Base-by-base conservation (phyloP, 192 early-diverging fungal species). In the Thoreauomyces humboldtii region DNA sequence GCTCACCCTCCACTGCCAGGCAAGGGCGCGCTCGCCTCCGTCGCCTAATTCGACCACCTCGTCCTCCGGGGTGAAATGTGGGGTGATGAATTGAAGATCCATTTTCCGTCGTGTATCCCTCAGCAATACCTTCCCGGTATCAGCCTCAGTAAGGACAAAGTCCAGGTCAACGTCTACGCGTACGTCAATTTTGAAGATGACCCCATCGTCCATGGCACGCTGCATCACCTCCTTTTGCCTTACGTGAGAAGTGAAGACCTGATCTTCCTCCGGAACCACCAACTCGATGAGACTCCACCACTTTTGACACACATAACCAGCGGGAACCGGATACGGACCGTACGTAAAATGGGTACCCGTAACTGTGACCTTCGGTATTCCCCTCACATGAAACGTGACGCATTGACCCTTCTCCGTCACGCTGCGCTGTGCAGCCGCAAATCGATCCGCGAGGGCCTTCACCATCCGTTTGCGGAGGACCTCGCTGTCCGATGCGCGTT, bases 61-160 rank as follows among this genome's bases (percentile, higher is more conserved):
- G 52, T 81, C 79, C 79, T 76, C 77, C 19, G 79, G 79, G 24
- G 72, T 73, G 50, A 75, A 81, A 45, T 77, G 75, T 43, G 79
- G 79, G 44, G 65, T 71, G n/a, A 73, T 60, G 45, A 81, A 75
- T 41, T 74, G 66, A 35, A 81, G n/a, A 7, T 69, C 73, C 25
- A 81, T 42, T 19, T 59, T 19, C 6, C 54, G 25, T 35, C 79
- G 50, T 47, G 61, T 21, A 42, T 81, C 79, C n/a, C 63, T 41
- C 1, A 76, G 27, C 0, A 81, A 31, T 12, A 75, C 75, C 41
- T 77, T 71, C 11, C 63, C 71, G 33, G 59, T 59, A n/a, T 1
- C 19, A 15, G 14, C 32, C 54, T 76, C 73, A 9, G 47, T 34
- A 0, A 79, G 28, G 22, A 63, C 32, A 59, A 77, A 61, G 31